Evolutionary conservation across 352 stramenopile genomes (phyloP).

Genomic region (Phytophthora sansomeana): DNA sequence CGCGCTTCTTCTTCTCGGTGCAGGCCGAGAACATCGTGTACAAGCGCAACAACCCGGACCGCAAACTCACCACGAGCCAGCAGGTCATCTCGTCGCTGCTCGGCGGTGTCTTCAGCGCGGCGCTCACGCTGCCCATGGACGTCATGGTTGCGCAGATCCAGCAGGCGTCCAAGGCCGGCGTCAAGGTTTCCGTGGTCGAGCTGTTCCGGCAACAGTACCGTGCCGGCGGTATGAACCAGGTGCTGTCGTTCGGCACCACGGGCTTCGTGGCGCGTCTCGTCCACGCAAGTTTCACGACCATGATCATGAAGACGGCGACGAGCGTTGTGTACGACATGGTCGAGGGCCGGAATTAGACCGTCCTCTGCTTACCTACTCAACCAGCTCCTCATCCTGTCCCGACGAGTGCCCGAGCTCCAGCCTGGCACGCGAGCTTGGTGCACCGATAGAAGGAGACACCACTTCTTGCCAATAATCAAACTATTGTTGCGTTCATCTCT

Average conservation of each 20-base stretch:
- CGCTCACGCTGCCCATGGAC: conserved; percentile 92
- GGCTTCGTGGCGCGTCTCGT: conserved; percentile 78
- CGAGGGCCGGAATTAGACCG: conserved; percentile 47
- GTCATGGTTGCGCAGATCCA: conserved; percentile 95
- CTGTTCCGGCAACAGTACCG: conserved; percentile 82
- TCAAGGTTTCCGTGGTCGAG: conserved; percentile 78
- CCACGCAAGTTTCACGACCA: conserved; percentile 91
- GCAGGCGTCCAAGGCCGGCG: conserved; percentile 88
- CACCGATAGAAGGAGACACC: conserved; percentile 31
- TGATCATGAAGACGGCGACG: conserved; percentile 92
- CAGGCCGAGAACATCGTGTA: conserved; percentile 82
- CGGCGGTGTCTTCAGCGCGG: conserved; percentile 79
- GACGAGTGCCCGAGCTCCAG: conserved; percentile 15
- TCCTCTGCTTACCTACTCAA: conserved; percentile 18
- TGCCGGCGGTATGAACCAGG: conserved; percentile 78
- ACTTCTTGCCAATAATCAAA: conserved; percentile 22
- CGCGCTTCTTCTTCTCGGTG: conserved; percentile 94
- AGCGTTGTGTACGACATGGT: conserved; percentile 87
- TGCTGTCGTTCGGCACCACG: conserved; percentile 82
- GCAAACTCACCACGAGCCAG: conserved; percentile 67
- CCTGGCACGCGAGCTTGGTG: conserved; percentile 20
- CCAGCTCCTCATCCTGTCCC: conserved; percentile 16
- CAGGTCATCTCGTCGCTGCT: conserved; percentile 87
- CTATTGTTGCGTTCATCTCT: conserved; percentile 11
- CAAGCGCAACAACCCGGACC: conserved; percentile 70